Conservation (phyloP, 2,329 filamentous ascomycete genomes). For the Ophiostoma novo-ulmi region DNA sequence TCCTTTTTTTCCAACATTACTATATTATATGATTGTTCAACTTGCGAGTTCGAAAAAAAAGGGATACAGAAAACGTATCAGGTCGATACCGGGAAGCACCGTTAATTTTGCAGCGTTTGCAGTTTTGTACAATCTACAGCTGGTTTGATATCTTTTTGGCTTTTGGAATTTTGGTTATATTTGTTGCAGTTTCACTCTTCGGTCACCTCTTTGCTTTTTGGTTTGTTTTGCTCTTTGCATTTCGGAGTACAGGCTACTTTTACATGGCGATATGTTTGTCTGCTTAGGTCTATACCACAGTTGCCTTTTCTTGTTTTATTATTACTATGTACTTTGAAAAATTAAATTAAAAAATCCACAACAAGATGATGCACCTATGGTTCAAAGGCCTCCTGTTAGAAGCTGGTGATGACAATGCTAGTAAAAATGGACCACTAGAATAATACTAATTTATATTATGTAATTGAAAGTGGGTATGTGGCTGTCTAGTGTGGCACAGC, state of each 20-base stretch:
- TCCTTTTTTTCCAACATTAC: neutral
- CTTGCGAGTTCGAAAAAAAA: constrained; percentile 17
- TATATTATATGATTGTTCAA: constrained; percentile 4
- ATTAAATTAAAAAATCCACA: neutral
- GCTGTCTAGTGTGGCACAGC: neutral
- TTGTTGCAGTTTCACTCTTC: neutral
- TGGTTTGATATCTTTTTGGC: constrained; percentile 4
- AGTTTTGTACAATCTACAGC: constrained; percentile 1
- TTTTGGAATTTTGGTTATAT: neutral
- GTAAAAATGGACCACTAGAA: neutral
- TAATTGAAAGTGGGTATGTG: neutral
- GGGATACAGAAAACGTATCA: neutral
- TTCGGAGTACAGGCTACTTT: neutral
- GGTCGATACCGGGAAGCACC: constrained; percentile 1
- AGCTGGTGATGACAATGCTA: neutral
- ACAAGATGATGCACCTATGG: neutral
- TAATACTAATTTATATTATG: constrained; percentile 7
- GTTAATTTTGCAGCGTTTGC: constrained; percentile 14
- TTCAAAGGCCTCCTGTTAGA: neutral
- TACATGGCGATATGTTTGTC: neutral
- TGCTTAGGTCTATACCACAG: neutral
- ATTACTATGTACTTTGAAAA: neutral
- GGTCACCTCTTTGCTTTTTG: too few relatives aligned
- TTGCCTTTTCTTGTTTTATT: neutral
- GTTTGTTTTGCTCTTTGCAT: neutral